Evolutionary conservation across 2,329 filamentous ascomycete genomes (phyloP), one percentile per base, ranked within the genome.

Genomic region (Aspergillus sp.): DNA sequence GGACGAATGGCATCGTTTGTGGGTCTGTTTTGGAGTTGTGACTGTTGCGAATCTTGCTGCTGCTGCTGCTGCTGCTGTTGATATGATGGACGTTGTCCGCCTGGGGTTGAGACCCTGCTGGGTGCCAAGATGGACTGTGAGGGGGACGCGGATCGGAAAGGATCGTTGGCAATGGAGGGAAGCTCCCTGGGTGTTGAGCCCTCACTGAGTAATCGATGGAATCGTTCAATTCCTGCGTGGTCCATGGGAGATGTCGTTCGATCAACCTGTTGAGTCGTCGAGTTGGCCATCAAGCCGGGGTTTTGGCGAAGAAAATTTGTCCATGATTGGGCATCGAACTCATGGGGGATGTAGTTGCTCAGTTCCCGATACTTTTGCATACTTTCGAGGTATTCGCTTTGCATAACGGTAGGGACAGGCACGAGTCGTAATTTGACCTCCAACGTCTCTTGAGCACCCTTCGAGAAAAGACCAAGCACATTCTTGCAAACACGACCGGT

Each of bases 401-500:
- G 78, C 50, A 78, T 65, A 29, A 75, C 76, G 41, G 79, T 86
- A 12, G 83, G 77, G 31, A 95, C 84, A 11, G 85, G 85, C 2
- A 90, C 85, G 44, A 98, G 75, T 61, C 88, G 90, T 48, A 98
- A 75, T 65, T 86, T 95, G 52, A 98, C 91, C 69, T 98, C 93
- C 46, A 98, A 71, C 1, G 88, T 97, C 67, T 97, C 90, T 54
- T 85, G 86, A 47, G 70, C 68, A 29, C 88, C 89, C 57, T 86
- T 88, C 33, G 83, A 83, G 62, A 97, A 95, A 26, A 96, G 74
- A 7, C 86, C 88, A 37, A 95, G 74, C 36, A 90, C 71, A 62
- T 95, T 96, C 61, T 86, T 88, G 59, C 87, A 89, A 43, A 98
- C 88, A 30, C 90, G 85, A 44, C 93, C 93, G 6, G 91, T 96